Percentiles rank a stretch among this genome's conserved stretches.
These are phyloP conservation scores for Xylariaceae sp. DNA, from an alignment of 2,329 filamentous ascomycete genomes.

Conservation along the genomic window DNA sequence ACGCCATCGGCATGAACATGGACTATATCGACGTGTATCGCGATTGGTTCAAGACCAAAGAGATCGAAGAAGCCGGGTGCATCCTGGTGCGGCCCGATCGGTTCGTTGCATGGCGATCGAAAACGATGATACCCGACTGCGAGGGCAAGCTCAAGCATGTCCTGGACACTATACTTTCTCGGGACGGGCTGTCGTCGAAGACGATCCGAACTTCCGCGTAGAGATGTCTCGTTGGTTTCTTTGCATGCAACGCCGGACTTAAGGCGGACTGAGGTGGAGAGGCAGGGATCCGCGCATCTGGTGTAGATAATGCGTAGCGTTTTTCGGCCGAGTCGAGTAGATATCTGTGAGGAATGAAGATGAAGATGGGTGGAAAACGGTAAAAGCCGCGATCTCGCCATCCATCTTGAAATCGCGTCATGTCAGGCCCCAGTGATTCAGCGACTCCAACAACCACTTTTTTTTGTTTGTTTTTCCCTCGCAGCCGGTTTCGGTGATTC, in stretches of 20 bases:
- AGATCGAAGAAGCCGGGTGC: slow-evolving; percentile 54
- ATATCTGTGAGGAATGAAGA: neutral
- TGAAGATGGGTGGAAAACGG: neutral
- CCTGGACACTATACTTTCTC: slow-evolving; percentile 19
- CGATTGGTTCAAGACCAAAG: slow-evolving; percentile 52
- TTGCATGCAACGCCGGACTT: no score
- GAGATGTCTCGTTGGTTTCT: neutral
- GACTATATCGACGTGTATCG: slow-evolving; percentile 61
- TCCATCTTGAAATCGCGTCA: slow-evolving; percentile 9
- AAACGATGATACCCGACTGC: slow-evolving; percentile 13
- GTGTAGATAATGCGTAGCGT: neutral
- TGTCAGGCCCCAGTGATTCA: slow-evolving; percentile 3
- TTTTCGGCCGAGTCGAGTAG: neutral
- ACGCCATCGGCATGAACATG: slow-evolving; percentile 53
- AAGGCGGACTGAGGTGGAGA: no score
- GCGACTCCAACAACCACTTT: neutral
- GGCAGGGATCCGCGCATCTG: no score
- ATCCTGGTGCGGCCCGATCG: slow-evolving; percentile 57
- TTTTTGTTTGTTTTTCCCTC: neutral
- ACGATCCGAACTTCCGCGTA: neutral
- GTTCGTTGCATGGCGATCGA: slow-evolving; percentile 51
- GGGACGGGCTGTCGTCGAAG: neutral
- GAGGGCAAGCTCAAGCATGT: slow-evolving; percentile 24
- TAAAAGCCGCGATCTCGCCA: slow-evolving; percentile 1
- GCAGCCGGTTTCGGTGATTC: neutral